Evolutionary conservation across 2,329 filamentous ascomycete genomes (phyloP).

Genomic region (Penicillium sp.): DNA sequence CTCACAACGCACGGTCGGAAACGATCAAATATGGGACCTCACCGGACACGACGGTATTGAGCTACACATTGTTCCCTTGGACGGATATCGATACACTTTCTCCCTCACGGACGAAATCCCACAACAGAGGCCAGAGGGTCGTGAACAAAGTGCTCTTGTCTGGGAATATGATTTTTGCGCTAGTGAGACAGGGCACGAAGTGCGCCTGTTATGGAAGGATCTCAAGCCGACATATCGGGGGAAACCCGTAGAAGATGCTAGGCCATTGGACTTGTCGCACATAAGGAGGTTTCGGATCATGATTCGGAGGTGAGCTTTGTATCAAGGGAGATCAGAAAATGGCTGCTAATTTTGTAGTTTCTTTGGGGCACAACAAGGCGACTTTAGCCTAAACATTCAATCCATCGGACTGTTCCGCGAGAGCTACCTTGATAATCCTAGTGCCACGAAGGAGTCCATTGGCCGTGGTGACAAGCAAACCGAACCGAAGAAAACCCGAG

Average conservation of each 20-base stretch:
- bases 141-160: slow-evolving; percentile 67
- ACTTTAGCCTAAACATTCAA: slow-evolving; percentile 58
- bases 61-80: slow-evolving; percentile 50
- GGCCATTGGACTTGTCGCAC: slow-evolving; percentile 56
- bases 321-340: not conserved
- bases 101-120: slow-evolving; percentile 69
- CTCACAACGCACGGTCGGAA: slow-evolving; percentile 65
- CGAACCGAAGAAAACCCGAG: not conserved
- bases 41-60: slow-evolving; percentile 60
- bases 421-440: slow-evolving; percentile 14
- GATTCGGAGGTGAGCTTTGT: slow-evolving; percentile 68
- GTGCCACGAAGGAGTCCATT: not conserved
- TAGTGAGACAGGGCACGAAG: slow-evolving; percentile 28
- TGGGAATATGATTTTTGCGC: slow-evolving; percentile 69
- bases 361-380: slow-evolving; percentile 70
- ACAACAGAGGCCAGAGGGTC: slow-evolving; percentile 55
- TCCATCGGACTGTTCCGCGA: slow-evolving; percentile 44
- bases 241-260: slow-evolving; percentile 58
- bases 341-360: slow-evolving; percentile 54
- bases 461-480: slow-evolving; percentile 2
- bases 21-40: slow-evolving; percentile 62
- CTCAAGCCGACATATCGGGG: slow-evolving; percentile 74
- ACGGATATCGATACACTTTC: slow-evolving; percentile 69
- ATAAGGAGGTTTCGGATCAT: slow-evolving; percentile 72
- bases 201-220: slow-evolving; percentile 62